Evolutionary conservation across 306 rosid genomes (phyloP).

Genomic region (Rosa persica): DNA sequence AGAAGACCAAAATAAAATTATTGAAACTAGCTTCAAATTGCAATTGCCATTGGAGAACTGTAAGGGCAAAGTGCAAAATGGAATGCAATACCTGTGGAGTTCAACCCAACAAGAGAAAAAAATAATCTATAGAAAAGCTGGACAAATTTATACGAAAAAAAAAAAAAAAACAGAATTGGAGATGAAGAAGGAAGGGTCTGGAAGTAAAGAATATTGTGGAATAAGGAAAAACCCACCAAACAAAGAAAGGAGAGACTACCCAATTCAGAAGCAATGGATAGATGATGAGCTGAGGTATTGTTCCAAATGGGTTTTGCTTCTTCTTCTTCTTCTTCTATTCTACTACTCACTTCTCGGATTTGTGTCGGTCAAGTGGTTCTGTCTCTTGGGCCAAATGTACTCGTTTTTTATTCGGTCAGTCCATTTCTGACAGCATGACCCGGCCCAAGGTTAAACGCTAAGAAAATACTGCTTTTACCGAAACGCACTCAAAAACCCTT

Average conservation of each 20-base stretch:
- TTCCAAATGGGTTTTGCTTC: neutral
- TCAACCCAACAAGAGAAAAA: conserved; percentile 1
- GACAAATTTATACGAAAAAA: neutral
- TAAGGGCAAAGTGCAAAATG: neutral
- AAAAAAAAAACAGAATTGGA: conserved; percentile 9
- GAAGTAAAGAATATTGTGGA: conserved; percentile 46
- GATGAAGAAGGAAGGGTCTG: conserved; percentile 18
- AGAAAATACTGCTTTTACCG: no score
- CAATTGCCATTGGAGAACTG: neutral
- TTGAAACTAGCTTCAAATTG: neutral
- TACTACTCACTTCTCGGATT: neutral
- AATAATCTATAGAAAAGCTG: conserved; percentile 20
- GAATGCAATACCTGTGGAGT: conserved; percentile 7
- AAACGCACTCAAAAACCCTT: no score
- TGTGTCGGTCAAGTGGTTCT: no score
- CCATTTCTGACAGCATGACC: no score
- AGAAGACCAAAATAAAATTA: no score
- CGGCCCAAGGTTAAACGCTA: no score
- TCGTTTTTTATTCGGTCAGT: no score
- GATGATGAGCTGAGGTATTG: neutral
- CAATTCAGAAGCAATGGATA: conserved; percentile 13
- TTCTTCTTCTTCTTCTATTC: neutral
- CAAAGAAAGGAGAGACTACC: neutral
- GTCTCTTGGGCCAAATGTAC: no score
- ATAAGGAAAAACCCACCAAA: neutral